Evolutionary conservation across 208 protist genomes (phyloP), one percentile per base, ranked within the genome.

Genomic region (Trichomonas tenax): DNA sequence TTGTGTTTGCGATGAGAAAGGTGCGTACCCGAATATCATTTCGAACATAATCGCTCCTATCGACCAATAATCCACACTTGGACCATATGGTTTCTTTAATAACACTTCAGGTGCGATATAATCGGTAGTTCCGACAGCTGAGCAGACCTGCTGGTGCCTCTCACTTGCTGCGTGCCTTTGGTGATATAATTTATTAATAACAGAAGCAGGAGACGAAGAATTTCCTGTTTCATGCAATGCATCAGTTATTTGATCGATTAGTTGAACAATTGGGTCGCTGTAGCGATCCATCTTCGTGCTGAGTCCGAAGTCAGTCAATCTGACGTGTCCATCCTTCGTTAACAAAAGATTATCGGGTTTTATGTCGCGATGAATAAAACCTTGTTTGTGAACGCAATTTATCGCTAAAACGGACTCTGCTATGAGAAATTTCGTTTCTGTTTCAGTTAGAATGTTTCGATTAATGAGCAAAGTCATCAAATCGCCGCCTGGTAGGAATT

Each of bases 81-180:
- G 97, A 40, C 97, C 97, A 81, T 98, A 97, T 72, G 97, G 96
- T 45, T 96, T 34, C 26, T 97, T 96, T 84, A 97, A 96, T 10
- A 98, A 82, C 38, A 98, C 96, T 48, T 98, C 98, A 23, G 98
- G 98, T 10, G 98, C 98, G 31, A 97, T 98, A 96, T 98, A 98
- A 90, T 98, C 98, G 0, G 98, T 97, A 8, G 98, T 98, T 46
- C 98, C 98, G 15, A 98, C 97, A 6, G 96, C 97, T n/a, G 96
- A 97, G 36, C 58, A 97, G 0, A 96, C 96, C 49, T 96, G 95
- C 8, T 6, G 4, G 17, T 96, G 9, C 82, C 49, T 26, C 6
- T 89, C 38, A n/a, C 11, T 46, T 46, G 14, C 21, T 36, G 6
- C 10, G 6, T 15, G 10, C 26, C n/a, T 84, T 4, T 84, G 34